Conservation (phyloP, 78 protist species). For the Dictyostelium discoideum region dicty_2.7 NC_007090.3:2126001-2126500, state of each 20-base stretch:
- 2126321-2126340: not conserved
- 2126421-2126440: not conserved
- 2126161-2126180: constrained; percentile 7
- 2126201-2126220: not conserved
- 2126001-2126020: too few relatives aligned
- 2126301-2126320: not conserved
- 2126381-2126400: not conserved
- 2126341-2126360: not conserved
- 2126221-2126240: constrained; percentile 22
- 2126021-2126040: not conserved
- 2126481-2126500: too few relatives aligned
- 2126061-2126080: constrained; percentile 4
- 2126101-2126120: constrained; percentile 55
- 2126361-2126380: not conserved
- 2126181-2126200: not conserved
- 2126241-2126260: not conserved
- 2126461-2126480: too few relatives aligned
- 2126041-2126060: not conserved
- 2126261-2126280: not conserved
- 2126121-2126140: constrained; percentile 37
- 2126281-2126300: not conserved
- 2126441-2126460: not conserved
- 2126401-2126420: not conserved
- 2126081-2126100: constrained; percentile 36
- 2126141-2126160: constrained; percentile 36